Evolutionary conservation across 805 yeast genomes (phyloP).

Genomic region (Starmerella tilneyi): DNA sequence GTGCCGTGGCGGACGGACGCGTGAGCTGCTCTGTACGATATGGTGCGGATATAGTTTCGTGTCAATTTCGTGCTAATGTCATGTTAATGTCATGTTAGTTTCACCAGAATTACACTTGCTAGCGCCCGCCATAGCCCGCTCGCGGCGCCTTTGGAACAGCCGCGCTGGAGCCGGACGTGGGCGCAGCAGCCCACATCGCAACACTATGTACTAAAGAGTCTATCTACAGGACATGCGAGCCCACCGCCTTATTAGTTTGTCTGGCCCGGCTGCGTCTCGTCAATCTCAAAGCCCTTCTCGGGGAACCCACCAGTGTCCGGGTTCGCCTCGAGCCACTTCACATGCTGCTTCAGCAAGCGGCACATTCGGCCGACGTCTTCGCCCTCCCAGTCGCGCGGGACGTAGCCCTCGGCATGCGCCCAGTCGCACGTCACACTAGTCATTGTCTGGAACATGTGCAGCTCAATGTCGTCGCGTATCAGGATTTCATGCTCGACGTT

Average conservation of each 20-base stretch:
- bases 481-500: constrained; percentile 11
- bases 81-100: no score
- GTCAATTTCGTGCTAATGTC: no score
- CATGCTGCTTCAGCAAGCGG: constrained; percentile 16
- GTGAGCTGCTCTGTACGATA: not conserved
- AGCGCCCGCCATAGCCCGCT: no score
- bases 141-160: no score
- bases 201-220: no score
- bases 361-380: constrained; percentile 19
- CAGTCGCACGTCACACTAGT: constrained; percentile 22
- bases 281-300: constrained; percentile 9
- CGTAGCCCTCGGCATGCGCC: constrained; percentile 14
- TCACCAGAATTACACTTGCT: no score
- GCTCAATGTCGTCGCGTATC: constrained; percentile 19
- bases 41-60: no score
- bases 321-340: constrained; percentile 20
- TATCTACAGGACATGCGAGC: no score
- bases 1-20: not conserved
- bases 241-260: no score
- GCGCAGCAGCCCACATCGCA: no score
- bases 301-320: constrained; percentile 7
- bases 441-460: constrained; percentile 17
- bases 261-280: not conserved
- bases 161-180: no score
- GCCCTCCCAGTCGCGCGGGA: constrained; percentile 20